A percentile compares a stretch with the other conserved stretches of the same genome.
phyloP scores from a whole-genome alignment of 2,329 filamentous ascomycete genomes.

The Lasiodiplodia sp. region DNA sequence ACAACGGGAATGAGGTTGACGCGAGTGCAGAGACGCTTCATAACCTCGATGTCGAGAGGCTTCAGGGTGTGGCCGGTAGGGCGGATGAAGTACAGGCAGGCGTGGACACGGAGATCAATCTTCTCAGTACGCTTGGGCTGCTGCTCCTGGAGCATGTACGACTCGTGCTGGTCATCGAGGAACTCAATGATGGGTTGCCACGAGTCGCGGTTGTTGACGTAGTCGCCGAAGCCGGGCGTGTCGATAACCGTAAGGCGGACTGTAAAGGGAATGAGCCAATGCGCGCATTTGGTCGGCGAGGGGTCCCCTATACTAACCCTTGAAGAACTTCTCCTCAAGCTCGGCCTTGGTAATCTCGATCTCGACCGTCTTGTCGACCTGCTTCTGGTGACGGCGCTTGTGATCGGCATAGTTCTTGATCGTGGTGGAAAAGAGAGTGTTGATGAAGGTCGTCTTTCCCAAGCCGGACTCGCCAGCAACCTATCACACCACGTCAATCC shows the following conservation, averaged over 20 bases:
- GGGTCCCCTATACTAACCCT: conserved; percentile 67
- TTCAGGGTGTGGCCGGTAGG: conserved; percentile 98
- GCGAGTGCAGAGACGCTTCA: conserved; percentile 98
- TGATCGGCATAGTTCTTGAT: conserved; percentile 99
- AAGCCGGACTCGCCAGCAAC: conserved; percentile 98
- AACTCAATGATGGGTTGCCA: conserved; percentile 99
- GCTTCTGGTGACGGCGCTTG: conserved; percentile 98
- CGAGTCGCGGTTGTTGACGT: conserved; percentile 99
- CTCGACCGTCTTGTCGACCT: conserved; percentile 99
- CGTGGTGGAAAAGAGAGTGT: conserved; percentile 99
- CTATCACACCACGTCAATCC: conserved; percentile 57
- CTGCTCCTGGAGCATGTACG: conserved; percentile 99
- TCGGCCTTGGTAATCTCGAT: conserved; percentile 99
- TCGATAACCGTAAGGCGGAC: conserved; percentile 99
- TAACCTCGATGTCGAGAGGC: conserved; percentile 98
- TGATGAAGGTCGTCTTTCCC: conserved; percentile 99
- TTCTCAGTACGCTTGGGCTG: conserved; percentile 97
- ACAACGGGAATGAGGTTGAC: conserved; percentile 99
- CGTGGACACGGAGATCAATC: conserved; percentile 98
- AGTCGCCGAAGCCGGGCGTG: conserved; percentile 98
- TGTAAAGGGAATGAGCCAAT: conserved; percentile 49
- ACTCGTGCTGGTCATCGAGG: conserved; percentile 99
- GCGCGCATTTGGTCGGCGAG: conserved; percentile 12
- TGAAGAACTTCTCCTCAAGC: conserved; percentile 99
- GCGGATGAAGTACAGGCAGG: conserved; percentile 98